Percentiles rank a stretch among this genome's conserved stretches.
phyloP scores from a whole-genome alignment of 345 rosid genomes.

The Brassica nigra region DNA sequence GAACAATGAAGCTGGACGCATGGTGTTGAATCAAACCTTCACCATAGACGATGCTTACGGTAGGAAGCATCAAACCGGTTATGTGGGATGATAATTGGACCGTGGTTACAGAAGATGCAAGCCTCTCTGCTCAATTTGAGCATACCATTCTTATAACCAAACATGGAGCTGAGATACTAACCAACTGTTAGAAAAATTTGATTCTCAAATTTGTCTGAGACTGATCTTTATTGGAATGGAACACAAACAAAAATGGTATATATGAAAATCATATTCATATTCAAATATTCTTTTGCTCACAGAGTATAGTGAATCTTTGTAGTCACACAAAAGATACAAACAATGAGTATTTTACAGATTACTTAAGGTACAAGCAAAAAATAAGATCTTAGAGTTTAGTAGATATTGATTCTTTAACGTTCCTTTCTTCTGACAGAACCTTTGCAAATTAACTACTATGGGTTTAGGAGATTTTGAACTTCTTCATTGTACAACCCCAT shows the following conservation, averaged over 20 bases:
- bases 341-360: slow-evolving; percentile 5
- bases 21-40: slow-evolving; percentile 92
- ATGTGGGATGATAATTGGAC: slow-evolving; percentile 97
- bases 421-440: slow-evolving; percentile 60
- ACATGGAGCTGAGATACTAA: slow-evolving; percentile 87
- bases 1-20: slow-evolving; percentile 73
- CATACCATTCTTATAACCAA: slow-evolving; percentile 83
- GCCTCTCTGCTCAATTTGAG: slow-evolving; percentile 92
- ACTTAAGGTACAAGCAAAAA: not conserved
- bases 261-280: slow-evolving; percentile 13
- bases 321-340: slow-evolving; percentile 21
- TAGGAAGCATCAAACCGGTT: slow-evolving; percentile 74
- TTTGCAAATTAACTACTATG: no score
- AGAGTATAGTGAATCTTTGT: slow-evolving; percentile 12
- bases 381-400: slow-evolving; percentile 35
- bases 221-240: slow-evolving; percentile 12
- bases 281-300: slow-evolving; percentile 24
- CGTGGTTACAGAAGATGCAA: slow-evolving; percentile 86
- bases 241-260: slow-evolving; percentile 9
- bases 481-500: no score
- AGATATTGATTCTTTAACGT: slow-evolving; percentile 46
- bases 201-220: slow-evolving; percentile 5
- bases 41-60: slow-evolving; percentile 92
- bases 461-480: no score
- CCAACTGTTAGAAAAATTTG: slow-evolving; percentile 44